phyloP scores from a whole-genome alignment of 768 basidiomycete genomes.

The Termitomyces sp. region DNA sequence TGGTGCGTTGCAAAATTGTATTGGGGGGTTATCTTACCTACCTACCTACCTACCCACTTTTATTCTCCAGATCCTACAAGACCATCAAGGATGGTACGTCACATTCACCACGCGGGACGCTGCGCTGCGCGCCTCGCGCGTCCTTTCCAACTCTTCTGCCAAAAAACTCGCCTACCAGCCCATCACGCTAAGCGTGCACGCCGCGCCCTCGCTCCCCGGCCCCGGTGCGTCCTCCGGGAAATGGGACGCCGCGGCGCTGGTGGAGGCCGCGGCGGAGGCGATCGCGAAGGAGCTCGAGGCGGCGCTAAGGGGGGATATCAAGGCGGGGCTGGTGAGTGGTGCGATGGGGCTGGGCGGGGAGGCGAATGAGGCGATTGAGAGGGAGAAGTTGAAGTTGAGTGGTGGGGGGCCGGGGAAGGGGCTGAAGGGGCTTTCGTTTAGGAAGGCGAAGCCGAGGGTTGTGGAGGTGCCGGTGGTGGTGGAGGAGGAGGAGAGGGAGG shows the following conservation, averaged over 20 bases:
- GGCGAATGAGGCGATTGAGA: slow-evolving; percentile 47
- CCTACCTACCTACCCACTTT: no score
- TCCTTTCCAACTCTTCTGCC: slow-evolving; percentile 44
- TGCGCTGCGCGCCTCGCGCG: slow-evolving; percentile 66
- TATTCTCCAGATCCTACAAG: slow-evolving; percentile 63
- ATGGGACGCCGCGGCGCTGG: slow-evolving; percentile 54
- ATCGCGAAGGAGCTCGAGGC: neutral
- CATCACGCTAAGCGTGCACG: slow-evolving; percentile 52
- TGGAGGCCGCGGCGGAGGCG: slow-evolving; percentile 26
- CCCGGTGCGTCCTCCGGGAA: no score
- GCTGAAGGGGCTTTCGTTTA: slow-evolving; percentile 44
- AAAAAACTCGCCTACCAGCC: slow-evolving; percentile 58
- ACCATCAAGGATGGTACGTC: slow-evolving; percentile 74
- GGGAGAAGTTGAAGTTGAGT: slow-evolving; percentile 43
- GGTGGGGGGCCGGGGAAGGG: slow-evolving; percentile 31
- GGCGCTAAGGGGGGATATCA: neutral
- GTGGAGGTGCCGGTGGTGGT: slow-evolving; percentile 28
- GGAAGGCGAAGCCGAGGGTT: slow-evolving; percentile 37
- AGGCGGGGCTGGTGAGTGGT: slow-evolving; percentile 43
- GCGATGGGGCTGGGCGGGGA: slow-evolving; percentile 56
- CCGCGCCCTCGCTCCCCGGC: slow-evolving; percentile 33
- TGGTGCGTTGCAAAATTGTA: slow-evolving; percentile 60
- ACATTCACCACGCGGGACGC: slow-evolving; percentile 64
- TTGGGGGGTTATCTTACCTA: no score
- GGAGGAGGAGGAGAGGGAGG: slow-evolving; percentile 28